phyloP scores from a whole-genome alignment of 306 rosid species.

The Pterocarpus santalinus region DNA sequence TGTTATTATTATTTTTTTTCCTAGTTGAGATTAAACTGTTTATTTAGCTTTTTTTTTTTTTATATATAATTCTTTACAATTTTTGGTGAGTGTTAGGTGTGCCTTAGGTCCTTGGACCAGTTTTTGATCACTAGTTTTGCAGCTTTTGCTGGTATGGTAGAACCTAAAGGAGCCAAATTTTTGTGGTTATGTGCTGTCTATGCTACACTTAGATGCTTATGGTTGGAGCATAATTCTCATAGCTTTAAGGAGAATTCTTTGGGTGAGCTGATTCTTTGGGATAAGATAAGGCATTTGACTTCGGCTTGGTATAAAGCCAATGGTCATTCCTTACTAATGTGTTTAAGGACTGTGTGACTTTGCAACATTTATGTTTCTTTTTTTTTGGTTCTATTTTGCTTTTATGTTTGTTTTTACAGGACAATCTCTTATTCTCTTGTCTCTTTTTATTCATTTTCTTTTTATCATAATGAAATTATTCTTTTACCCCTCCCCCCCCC shows the following conservation, averaged over 20 bases:
- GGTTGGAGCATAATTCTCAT: constrained; percentile 1
- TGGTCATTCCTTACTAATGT: not conserved
- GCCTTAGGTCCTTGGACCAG: not conserved
- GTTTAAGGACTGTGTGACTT: not conserved
- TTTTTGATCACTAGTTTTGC: constrained; percentile 17
- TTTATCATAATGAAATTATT: constrained; percentile 6
- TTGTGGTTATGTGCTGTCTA: constrained; percentile 16
- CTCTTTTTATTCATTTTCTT: not conserved
- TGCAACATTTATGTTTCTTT: not conserved
- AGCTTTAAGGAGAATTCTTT: not conserved
- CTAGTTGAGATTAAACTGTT: not conserved
- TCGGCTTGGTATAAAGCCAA: not conserved
- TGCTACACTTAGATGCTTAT: not conserved
- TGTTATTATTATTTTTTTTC: not conserved
- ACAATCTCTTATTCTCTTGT: not conserved
- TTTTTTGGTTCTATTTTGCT: not conserved
- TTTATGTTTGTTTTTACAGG: constrained; percentile 2
- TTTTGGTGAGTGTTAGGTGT: constrained; percentile 2
- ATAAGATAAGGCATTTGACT: not conserved
- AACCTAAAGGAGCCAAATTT: not conserved
- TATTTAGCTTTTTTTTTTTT: constrained; percentile 8
- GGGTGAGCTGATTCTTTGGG: not conserved
- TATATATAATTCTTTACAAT: constrained; percentile 2
- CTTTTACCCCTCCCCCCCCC: not conserved
- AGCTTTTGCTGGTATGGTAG: not conserved